A percentile compares a stretch with the other conserved stretches of the same genome.
Evolutionary conservation across 495 filamentous ascomycete species (phyloP).

Genomic region (Cercophora newfieldiana): DNA sequence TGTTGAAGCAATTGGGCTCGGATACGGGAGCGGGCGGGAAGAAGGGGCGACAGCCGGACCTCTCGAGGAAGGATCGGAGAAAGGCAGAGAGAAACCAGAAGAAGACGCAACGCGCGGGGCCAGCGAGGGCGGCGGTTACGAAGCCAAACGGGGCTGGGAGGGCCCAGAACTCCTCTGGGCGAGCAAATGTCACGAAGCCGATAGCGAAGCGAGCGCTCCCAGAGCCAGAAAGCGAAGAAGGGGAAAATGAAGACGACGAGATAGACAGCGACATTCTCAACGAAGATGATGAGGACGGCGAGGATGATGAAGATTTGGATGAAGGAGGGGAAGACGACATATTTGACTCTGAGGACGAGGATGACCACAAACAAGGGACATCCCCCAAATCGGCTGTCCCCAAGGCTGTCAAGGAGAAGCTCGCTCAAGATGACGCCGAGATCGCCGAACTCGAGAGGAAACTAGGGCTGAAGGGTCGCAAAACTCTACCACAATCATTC

Average conservation of each 20-base stretch:
- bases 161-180: too few relatives aligned
- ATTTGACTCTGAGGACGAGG: conserved; percentile 17
- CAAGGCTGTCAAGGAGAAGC: conserved; percentile 59
- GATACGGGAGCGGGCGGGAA: conserved; percentile 2
- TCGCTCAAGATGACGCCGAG: conserved; percentile 78
- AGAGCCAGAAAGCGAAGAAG: conserved; percentile 17
- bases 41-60: background rate
- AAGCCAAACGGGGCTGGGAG: conserved; percentile 13
- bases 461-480: conserved; percentile 79
- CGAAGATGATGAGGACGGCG: conserved; percentile 26
- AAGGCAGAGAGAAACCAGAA: conserved; percentile 50
- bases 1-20: conserved; percentile 2
- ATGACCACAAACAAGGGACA: conserved; percentile 26
- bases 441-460: conserved; percentile 88
- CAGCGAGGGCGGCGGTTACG: background rate
- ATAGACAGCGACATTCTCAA: conserved; percentile 35
- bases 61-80: conserved; percentile 50
- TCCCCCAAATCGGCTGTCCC: conserved; percentile 44
- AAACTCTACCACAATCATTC: conserved; percentile 69
- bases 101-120: conserved; percentile 6
- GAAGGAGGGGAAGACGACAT: conserved; percentile 13
- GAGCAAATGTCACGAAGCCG: too few relatives aligned
- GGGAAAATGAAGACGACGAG: conserved; percentile 23
- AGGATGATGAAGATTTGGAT: conserved; percentile 34
- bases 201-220: conserved; percentile 23